Evolutionary conservation across 2,329 filamentous ascomycete genomes (phyloP).

Genomic region (Elsinoe ampelina): DNA sequence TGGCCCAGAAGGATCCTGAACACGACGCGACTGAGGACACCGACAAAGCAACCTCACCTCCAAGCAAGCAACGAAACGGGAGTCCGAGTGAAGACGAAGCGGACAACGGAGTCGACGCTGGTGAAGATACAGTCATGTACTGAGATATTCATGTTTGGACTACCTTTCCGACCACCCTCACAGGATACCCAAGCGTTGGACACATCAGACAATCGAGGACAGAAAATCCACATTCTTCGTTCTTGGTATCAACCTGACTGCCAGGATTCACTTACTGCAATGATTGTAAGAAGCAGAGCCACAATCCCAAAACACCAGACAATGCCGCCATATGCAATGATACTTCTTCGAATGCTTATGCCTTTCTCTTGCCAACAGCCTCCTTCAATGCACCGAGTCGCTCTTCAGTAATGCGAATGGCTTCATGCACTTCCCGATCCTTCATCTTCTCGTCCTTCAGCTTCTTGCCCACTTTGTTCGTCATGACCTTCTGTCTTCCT

Average conservation of each 20-base stretch:
- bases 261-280: not conserved
- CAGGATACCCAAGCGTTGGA: not conserved
- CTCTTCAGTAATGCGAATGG: constrained; percentile 79
- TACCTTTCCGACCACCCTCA: too few species aligned
- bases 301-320: not conserved
- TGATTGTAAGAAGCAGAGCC: not conserved
- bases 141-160: not conserved
- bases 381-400: constrained; percentile 67
- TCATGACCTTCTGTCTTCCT: constrained; percentile 8
- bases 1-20: not conserved
- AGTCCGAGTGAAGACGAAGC: constrained; percentile 2
- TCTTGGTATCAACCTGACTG: not conserved
- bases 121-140: constrained; percentile 12
- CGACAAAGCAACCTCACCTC: not conserved
- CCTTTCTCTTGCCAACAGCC: constrained; percentile 54
- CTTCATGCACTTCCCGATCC: constrained; percentile 64
- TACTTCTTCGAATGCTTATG: not conserved
- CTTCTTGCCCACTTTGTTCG: constrained; percentile 17
- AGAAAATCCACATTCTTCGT: not conserved
- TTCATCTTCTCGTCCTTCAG: constrained; percentile 34
- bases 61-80: not conserved
- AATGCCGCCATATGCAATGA: constrained; percentile 1
- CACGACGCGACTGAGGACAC: not conserved
- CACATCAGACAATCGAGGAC: not conserved
- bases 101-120: constrained; percentile 4